These are phyloP conservation scores for Tuber microsphaerosporum DNA, from an alignment of 495 filamentous ascomycete genomes.

Conservation along the genomic window DNA sequence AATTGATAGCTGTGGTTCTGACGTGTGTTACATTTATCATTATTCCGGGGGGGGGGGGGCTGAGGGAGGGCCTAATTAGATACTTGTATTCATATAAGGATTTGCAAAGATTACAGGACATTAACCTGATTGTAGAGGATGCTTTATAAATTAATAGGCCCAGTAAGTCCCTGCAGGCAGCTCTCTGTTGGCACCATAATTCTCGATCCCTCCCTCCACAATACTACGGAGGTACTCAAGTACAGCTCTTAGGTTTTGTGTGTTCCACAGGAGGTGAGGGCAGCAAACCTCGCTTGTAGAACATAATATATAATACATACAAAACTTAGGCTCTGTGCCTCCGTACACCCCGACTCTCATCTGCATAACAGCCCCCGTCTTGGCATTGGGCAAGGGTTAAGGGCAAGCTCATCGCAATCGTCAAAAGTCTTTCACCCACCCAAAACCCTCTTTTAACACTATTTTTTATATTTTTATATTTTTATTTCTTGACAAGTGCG, in stretches of 20 bases:
- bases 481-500: neutral
- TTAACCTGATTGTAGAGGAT: neutral
- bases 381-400: neutral
- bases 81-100: slow-evolving; percentile 23
- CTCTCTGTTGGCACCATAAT: neutral
- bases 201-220: neutral
- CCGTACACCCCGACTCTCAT: no score
- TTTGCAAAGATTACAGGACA: slow-evolving; percentile 26
- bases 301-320: no score
- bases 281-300: no score
- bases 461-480: neutral
- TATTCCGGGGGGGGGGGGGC: neutral
- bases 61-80: neutral
- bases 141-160: neutral
- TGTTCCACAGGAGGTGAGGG: no score
- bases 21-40: neutral
- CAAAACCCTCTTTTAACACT: neutral
- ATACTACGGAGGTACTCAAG: no score
- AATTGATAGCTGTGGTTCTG: slow-evolving; percentile 11
- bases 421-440: neutral
- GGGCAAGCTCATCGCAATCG: neutral
- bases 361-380: neutral
- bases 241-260: no score
- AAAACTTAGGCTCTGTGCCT: no score
- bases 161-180: neutral